Evolutionary conservation across 306 rosid species (phyloP).

Genomic region (Trichosanthes cucumerina): DNA sequence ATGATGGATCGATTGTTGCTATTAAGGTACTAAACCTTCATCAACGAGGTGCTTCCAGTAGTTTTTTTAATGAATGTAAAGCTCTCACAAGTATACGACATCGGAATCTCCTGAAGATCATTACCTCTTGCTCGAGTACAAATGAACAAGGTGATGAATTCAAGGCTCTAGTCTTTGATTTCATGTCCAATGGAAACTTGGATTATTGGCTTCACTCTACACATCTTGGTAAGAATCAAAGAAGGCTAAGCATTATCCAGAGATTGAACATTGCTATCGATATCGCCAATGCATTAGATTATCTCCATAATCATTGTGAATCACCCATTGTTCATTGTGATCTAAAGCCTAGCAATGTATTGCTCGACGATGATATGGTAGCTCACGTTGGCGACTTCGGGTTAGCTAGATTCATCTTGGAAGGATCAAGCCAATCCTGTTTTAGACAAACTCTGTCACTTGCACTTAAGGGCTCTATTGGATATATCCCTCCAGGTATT

Average conservation of each 20-base stretch:
- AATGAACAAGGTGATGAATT: neutral
- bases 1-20: neutral
- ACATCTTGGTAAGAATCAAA: neutral
- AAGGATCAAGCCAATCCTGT: neutral
- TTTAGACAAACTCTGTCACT: neutral
- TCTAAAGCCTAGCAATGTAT: neutral
- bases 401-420: constrained; percentile 11
- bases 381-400: constrained; percentile 27
- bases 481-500: constrained; percentile 29
- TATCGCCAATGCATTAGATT: constrained; percentile 26
- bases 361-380: constrained; percentile 11
- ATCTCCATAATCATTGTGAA: constrained; percentile 16
- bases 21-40: too few species aligned
- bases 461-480: constrained; percentile 17
- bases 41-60: too few species aligned
- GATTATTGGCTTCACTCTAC: neutral
- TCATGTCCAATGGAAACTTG: neutral
- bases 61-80: too few species aligned
- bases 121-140: neutral
- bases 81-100: too few species aligned
- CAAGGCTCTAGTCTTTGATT: neutral
- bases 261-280: constrained; percentile 19
- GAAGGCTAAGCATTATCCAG: constrained; percentile 17
- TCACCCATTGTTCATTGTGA: neutral
- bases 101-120: too few species aligned